Evolutionary conservation across 352 stramenopile species (phyloP).

Genomic region (Phytophthora sp.): DNA sequence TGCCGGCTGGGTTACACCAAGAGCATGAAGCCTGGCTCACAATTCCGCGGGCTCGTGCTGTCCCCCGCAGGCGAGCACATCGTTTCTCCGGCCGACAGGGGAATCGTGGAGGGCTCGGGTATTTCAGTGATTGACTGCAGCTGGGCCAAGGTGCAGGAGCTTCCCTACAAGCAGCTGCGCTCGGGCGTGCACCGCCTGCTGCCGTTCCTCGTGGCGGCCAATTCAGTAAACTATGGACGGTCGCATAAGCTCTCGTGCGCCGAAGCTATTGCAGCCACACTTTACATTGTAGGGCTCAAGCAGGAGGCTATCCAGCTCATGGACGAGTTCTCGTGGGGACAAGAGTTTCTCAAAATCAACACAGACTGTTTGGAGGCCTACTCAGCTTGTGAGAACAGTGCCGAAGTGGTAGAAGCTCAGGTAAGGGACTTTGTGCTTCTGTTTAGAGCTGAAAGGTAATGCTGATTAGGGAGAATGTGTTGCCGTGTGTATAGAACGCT

Average conservation of each 20-base stretch:
- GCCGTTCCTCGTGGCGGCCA: constrained; percentile 98
- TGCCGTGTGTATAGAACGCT: constrained; percentile 44
- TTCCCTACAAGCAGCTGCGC: constrained; percentile 95
- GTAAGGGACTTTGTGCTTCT: constrained; percentile 22
- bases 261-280: constrained; percentile 96
- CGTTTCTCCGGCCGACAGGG: constrained; percentile 90
- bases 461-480: constrained; percentile 15
- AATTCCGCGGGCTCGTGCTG: constrained; percentile 95
- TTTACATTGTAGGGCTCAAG: constrained; percentile 97
- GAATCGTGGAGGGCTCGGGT: constrained; percentile 80
- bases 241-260: constrained; percentile 96
- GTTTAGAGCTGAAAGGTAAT: constrained; percentile 4
- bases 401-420: constrained; percentile 81
- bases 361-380: constrained; percentile 92
- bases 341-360: constrained; percentile 96
- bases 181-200: constrained; percentile 95
- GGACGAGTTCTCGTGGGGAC: constrained; percentile 94
- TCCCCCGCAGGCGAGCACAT: constrained; percentile 91
- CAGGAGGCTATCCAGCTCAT: constrained; percentile 91
- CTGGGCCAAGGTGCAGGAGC: constrained; percentile 96
- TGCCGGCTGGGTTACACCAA: constrained; percentile 93
- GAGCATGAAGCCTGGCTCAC: constrained; percentile 91
- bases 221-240: constrained; percentile 99
- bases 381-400: constrained; percentile 69
- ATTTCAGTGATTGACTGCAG: constrained; percentile 98